Evolutionary conservation across 495 filamentous ascomycete genomes (phyloP).

Genomic region (Pyronema domesticum): DNA sequence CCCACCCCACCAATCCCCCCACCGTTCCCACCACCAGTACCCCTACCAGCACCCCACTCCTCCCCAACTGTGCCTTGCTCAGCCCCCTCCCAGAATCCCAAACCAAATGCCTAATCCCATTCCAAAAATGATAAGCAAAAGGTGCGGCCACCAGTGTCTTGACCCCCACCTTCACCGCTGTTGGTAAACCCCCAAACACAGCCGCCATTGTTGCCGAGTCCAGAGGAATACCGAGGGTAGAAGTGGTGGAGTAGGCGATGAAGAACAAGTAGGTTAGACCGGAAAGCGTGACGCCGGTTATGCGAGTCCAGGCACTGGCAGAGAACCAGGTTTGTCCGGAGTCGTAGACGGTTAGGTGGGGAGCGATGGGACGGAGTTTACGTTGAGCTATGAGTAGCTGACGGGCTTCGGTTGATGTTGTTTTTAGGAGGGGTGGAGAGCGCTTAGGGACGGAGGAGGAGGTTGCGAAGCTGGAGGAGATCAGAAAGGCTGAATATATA

Average conservation of each 20-base stretch:
- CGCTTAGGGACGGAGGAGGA: too few relatives aligned
- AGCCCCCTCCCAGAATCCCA: slow-evolving; percentile 62
- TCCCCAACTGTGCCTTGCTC: slow-evolving; percentile 47
- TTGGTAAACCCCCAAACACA: slow-evolving; percentile 50
- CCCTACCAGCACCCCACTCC: slow-evolving; percentile 32
- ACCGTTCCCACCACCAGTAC: too few relatives aligned
- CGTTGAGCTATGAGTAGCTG: slow-evolving; percentile 69
- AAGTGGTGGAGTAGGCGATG: slow-evolving; percentile 59
- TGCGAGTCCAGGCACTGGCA: slow-evolving; percentile 50
- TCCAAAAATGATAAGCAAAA: slow-evolving; percentile 70
- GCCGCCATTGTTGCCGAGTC: slow-evolving; percentile 50
- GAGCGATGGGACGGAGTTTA: slow-evolving; percentile 59
- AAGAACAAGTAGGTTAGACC: slow-evolving; percentile 66
- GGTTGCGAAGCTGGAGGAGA: too few relatives aligned
- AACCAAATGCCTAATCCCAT: slow-evolving; percentile 68
- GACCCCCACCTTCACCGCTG: slow-evolving; percentile 42
- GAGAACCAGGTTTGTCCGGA: slow-evolving; percentile 67
- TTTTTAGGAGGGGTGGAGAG: not conserved
- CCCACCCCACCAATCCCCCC: too few relatives aligned
- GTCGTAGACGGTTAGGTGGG: slow-evolving; percentile 74
- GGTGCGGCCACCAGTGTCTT: slow-evolving; percentile 62
- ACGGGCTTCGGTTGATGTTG: slow-evolving; percentile 33
- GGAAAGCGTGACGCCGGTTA: slow-evolving; percentile 56
- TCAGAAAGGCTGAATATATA: too few relatives aligned
- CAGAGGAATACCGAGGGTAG: slow-evolving; percentile 38